A percentile compares a stretch with the other conserved stretches of the same genome.
Evolutionary conservation across 176 grass and related monocot species (phyloP).

Genomic region (Carex scoparia): DNA sequence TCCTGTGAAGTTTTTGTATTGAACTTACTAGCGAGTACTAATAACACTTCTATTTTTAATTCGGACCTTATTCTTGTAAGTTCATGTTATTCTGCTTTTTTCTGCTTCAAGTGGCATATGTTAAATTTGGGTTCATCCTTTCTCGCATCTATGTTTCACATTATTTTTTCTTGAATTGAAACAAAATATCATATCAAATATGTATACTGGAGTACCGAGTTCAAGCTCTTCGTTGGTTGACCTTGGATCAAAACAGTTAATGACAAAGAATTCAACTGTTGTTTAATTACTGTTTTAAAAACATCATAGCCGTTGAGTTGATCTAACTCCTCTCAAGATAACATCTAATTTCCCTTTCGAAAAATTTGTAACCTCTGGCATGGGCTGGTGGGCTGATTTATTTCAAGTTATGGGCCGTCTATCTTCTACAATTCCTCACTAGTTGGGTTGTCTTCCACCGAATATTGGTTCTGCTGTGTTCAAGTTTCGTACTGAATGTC

Average conservation of each 20-base stretch:
- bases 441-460: background rate
- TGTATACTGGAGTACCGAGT: background rate
- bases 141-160: background rate
- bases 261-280: background rate
- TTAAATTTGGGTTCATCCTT: background rate
- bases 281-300: background rate
- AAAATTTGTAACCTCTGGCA: background rate
- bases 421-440: background rate
- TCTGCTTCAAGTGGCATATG: background rate
- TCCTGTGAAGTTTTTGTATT: background rate
- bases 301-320: background rate
- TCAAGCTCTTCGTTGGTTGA: background rate
- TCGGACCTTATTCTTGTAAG: background rate
- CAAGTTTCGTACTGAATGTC: background rate
- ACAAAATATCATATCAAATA: background rate
- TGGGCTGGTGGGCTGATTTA: background rate
- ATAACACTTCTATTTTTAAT: background rate
- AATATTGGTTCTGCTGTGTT: background rate
- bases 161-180: background rate
- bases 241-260: background rate
- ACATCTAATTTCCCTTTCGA: background rate
- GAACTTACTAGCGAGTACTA: background rate
- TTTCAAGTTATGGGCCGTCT: background rate
- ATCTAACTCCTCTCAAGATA: background rate
- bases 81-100: background rate